These are phyloP conservation scores for Gnaphalium uliginosum DNA, from an alignment of 129 eudicot species.

Conservation along the genomic window DNA sequence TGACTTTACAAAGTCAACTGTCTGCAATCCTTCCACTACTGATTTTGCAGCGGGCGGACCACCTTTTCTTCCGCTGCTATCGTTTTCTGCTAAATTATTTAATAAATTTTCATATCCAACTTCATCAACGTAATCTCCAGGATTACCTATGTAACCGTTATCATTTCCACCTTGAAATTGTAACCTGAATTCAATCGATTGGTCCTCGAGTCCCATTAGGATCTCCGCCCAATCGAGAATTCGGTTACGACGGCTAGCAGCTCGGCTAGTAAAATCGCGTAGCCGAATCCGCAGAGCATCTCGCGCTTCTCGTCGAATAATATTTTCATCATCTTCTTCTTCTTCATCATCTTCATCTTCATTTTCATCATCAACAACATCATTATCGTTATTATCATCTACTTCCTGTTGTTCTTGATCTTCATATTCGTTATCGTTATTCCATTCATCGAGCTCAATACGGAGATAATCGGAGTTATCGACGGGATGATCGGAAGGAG, in stretches of 20 bases:
- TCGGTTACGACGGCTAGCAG: conserved; percentile 50
- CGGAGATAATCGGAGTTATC: conserved; percentile 48
- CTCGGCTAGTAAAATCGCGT: conserved; percentile 56
- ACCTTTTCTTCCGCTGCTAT: conserved; percentile 56
- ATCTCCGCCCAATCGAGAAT: conserved; percentile 89
- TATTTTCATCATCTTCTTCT: conserved; percentile 24
- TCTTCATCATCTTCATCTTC: conserved; percentile 33
- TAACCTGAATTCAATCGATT: conserved; percentile 69
- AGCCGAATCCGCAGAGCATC: conserved; percentile 60
- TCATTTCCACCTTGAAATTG: conserved; percentile 49
- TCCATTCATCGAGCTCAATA: conserved; percentile 78
- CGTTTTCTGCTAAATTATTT: conserved; percentile 77
- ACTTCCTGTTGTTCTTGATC: conserved; percentile 9
- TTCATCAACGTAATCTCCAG: conserved; percentile 91
- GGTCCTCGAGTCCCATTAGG: conserved; percentile 79
- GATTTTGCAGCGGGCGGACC: conserved; percentile 83
- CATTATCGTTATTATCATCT: conserved; percentile 17
- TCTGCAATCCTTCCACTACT: conserved; percentile 46
- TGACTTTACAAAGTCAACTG: background rate
- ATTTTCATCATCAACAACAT: conserved; percentile 15
- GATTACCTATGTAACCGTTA: conserved; percentile 64
- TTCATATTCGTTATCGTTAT: conserved; percentile 38
- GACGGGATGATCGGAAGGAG: background rate
- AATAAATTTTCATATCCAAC: conserved; percentile 78
- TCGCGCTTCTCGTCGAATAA: conserved; percentile 36